Conservation (phyloP, 2,329 filamentous ascomycete species). For the Monosporascus ibericus region DNA sequence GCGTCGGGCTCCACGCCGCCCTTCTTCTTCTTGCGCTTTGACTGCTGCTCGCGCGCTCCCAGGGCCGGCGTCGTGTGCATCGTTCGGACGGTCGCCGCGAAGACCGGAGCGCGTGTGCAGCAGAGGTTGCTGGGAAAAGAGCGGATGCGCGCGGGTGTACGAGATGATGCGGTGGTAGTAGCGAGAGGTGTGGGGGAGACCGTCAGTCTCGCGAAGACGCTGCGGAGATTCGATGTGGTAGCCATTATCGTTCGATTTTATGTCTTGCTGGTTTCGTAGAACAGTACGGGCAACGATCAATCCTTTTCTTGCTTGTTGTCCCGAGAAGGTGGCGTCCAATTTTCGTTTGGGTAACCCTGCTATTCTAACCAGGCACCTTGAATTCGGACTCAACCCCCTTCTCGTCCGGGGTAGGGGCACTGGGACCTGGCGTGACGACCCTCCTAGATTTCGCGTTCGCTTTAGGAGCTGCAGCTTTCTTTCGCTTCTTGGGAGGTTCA, state of each 20-base stretch:
- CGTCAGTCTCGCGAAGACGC: constrained; percentile 19
- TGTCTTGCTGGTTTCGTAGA: not conserved
- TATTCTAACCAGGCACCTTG: too few species aligned
- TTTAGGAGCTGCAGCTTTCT: too few species aligned
- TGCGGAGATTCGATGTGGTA: constrained; percentile 5
- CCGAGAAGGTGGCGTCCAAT: too few species aligned
- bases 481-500: too few species aligned
- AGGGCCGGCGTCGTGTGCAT: constrained; percentile 13
- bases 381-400: too few species aligned
- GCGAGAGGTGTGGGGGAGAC: constrained; percentile 1
- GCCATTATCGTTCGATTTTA: not conserved
- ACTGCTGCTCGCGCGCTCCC: not conserved
- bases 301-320: too few species aligned
- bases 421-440: too few species aligned
- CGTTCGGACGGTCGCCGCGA: constrained; percentile 4
- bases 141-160: not conserved
- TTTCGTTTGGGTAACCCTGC: too few species aligned
- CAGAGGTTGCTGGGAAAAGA: not conserved
- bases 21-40: constrained; percentile 11
- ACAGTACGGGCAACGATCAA: too few species aligned
- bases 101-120: not conserved
- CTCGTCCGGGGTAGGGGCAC: too few species aligned
- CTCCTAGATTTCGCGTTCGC: too few species aligned
- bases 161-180: constrained; percentile 1
- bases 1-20: constrained; percentile 30